Conservation (phyloP, 1,284 basidiomycete species). For the Cryptococcus neoformans region DNA sequence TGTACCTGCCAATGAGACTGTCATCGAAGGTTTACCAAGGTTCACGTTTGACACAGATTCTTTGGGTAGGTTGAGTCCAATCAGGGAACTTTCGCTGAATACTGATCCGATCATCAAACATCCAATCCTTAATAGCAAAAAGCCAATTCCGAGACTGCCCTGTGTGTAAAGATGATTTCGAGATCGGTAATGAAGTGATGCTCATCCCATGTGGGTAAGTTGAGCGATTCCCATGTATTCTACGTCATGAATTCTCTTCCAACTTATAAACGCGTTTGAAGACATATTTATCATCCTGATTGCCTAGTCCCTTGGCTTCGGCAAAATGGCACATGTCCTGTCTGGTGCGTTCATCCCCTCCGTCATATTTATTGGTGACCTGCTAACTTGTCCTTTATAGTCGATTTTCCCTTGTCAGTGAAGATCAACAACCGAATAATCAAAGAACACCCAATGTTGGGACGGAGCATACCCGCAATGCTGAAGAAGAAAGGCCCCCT, state of each 20-base stretch:
- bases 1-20: slow-evolving; percentile 39
- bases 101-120: neutral
- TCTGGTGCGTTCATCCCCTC: slow-evolving; percentile 32
- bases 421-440: slow-evolving; percentile 11
- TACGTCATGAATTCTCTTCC: neutral
- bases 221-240: neutral
- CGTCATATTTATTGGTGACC: too few relatives aligned
- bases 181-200: slow-evolving; percentile 37
- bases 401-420: slow-evolving; percentile 45
- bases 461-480: too few relatives aligned
- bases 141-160: slow-evolving; percentile 45
- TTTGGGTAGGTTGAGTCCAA: slow-evolving; percentile 26
- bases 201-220: slow-evolving; percentile 43
- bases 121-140: slow-evolving; percentile 12
- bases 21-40: slow-evolving; percentile 44
- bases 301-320: slow-evolving; percentile 48
- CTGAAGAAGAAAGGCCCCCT: too few relatives aligned
- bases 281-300: slow-evolving; percentile 47
- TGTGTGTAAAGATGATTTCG: slow-evolving; percentile 47
- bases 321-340: slow-evolving; percentile 48
- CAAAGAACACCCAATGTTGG: too few relatives aligned
- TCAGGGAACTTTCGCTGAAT: too few relatives aligned
- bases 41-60: slow-evolving; percentile 36
- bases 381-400: slow-evolving; percentile 11
- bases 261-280: slow-evolving; percentile 1